These are phyloP conservation scores for Fusarium compactum DNA, from an alignment of 2,329 filamentous ascomycete genomes.

Conservation along the genomic window DNA sequence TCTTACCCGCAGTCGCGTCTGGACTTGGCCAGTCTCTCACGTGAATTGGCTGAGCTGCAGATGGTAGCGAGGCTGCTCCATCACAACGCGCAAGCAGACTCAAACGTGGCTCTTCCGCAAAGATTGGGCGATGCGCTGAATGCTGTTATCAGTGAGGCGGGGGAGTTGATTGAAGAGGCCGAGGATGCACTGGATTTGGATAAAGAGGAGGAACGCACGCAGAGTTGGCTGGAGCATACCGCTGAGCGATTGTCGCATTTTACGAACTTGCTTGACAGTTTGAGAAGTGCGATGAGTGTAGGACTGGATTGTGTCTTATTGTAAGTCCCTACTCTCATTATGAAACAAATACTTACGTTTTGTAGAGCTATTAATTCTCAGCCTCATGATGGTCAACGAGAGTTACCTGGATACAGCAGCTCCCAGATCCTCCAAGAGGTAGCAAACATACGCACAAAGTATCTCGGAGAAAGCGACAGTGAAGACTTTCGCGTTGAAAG, in stretches of 20 bases:
- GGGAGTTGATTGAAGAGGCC: conserved; percentile 38
- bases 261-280: conserved; percentile 32
- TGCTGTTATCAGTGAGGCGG: conserved; percentile 36
- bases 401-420: conserved; percentile 47
- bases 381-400: conserved; percentile 30
- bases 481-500: conserved; percentile 40
- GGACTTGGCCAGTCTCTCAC: conserved; percentile 42
- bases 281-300: conserved; percentile 44
- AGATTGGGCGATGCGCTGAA: conserved; percentile 30
- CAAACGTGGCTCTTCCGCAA: background rate
- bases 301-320: conserved; percentile 41
- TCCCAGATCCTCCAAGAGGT: conserved; percentile 46
- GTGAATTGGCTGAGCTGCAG: conserved; percentile 47
- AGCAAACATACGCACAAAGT: conserved; percentile 34
- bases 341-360: conserved; percentile 5
- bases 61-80: conserved; percentile 44
- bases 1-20: conserved; percentile 43
- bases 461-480: conserved; percentile 32
- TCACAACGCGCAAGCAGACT: conserved; percentile 38
- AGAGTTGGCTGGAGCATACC: conserved; percentile 42
- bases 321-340: conserved; percentile 8
- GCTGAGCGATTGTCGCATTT: conserved; percentile 41
- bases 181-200: conserved; percentile 39
- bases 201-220: conserved; percentile 26
- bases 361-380: conserved; percentile 41